Evolutionary conservation across 768 basidiomycete species (phyloP).

Genomic region (Collybiopsis confluens): DNA sequence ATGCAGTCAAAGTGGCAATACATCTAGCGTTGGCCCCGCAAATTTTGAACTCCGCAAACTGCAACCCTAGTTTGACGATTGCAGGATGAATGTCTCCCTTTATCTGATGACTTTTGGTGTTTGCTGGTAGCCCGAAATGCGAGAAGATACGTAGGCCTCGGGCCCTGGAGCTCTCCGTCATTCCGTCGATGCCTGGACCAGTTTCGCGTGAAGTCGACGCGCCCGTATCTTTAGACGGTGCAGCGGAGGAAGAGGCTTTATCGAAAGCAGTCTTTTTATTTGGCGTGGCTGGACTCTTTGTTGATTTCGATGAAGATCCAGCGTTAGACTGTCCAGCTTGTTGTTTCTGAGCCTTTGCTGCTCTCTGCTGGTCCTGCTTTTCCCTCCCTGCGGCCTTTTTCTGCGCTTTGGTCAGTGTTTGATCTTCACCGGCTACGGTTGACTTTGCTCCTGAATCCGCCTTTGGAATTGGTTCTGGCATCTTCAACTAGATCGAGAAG

Average conservation of each 20-base stretch:
- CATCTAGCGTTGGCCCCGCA: conserved; percentile 94
- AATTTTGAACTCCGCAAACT: conserved; percentile 90
- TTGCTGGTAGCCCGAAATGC: conserved; percentile 72
- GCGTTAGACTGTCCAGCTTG: conserved; percentile 12
- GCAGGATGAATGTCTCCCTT: conserved; percentile 92
- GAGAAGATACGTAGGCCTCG: conserved; percentile 71
- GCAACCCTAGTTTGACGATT: conserved; percentile 79
- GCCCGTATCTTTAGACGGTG: conserved; percentile 23
- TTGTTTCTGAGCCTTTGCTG: conserved; percentile 58
- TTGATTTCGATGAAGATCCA: conserved; percentile 11
- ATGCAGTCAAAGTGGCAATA: conserved; percentile 85
- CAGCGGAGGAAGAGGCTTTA: conserved; percentile 12
- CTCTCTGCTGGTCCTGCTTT: conserved; percentile 75
- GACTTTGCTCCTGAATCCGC: conserved; percentile 15
- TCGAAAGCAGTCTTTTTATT: conserved; percentile 18
- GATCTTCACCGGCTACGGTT: neutral
- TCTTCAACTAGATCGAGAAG: neutral
- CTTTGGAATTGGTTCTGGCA: conserved; percentile 2
- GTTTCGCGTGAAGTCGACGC: conserved; percentile 16
- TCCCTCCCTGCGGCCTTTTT: conserved; percentile 79
- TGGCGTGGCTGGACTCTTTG: conserved; percentile 19
- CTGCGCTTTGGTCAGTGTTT: conserved; percentile 63
- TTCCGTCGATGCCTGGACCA: conserved; percentile 21
- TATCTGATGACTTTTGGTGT: conserved; percentile 42
- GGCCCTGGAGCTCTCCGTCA: conserved; percentile 37